Evolutionary conservation across 1,284 basidiomycete species (phyloP), one percentile per base, ranked within the genome.

Genomic region (Boletus semigastroideus): DNA sequence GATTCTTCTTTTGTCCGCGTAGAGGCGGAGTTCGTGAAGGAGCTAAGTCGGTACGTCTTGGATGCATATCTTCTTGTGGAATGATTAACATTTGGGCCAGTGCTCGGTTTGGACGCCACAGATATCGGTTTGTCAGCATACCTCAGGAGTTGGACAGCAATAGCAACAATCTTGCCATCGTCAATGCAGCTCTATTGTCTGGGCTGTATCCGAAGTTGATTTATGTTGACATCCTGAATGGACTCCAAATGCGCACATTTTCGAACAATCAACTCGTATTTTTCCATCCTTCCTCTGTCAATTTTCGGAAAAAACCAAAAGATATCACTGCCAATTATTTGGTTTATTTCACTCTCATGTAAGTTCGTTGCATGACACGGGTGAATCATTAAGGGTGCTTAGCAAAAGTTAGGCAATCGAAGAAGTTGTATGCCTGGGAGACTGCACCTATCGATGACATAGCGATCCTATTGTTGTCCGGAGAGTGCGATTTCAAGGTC

Each of bases 401-500:
- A 60, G 54, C 30, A 53, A 53, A 42, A 44, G 42, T 27, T 59
- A 92, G 93, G 90, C 91, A 93, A 67, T 93, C 92, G 13, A 93
- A 90, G 73, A 91, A 86, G 69, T 72, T 98, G 28, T 99, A 96
- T 69, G 94, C 90, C n/a, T 98, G 94, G 93, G 97, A 99, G 71
- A 94, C 91, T 1, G 87, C 91, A 1, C 90, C 94, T 1, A 84
- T 94, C 5, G 90, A 97, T 55, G 92, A 98, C 61, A 73, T 91
- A 28, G 83, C 92, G 2, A 71, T 99, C 42, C 68, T 93, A 17
- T 74, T 98, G 22, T 74, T 98, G 0, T 98, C 95, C 59, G 96
- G 97, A 2, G 97, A 98, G 59, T 78, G 82, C 13, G 96, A 99
- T 57, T 89, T 92, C 73, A 94, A 90, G 79, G 92, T 91, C 52